phyloP scores from a whole-genome alignment of 2,329 filamentous ascomycete genomes.

The Microdochium bolleyi region DNA sequence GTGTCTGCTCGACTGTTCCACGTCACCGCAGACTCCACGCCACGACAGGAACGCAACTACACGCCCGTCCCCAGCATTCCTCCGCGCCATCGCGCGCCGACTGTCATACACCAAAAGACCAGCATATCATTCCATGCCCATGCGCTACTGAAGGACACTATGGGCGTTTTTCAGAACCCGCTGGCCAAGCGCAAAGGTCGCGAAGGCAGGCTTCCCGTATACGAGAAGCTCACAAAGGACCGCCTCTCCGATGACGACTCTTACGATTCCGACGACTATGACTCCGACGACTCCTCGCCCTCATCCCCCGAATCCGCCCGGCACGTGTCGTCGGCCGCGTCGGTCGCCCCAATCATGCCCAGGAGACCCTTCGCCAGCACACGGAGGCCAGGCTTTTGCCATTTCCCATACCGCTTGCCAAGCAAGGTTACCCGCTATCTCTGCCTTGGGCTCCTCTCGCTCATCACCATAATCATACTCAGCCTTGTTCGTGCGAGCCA shows the following conservation, averaged over 20 bases:
- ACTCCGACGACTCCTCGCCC: slow-evolving; percentile 27
- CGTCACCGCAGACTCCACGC: too few relatives aligned
- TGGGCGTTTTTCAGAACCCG: slow-evolving; percentile 40
- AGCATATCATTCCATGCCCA: not conserved
- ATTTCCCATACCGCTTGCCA: slow-evolving; percentile 54
- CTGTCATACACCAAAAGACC: not conserved
- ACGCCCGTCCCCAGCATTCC: not conserved
- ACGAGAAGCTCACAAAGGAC: slow-evolving; percentile 40
- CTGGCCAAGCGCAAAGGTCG: slow-evolving; percentile 37
- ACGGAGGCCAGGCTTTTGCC: slow-evolving; percentile 19
- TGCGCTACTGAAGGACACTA: slow-evolving; percentile 15
- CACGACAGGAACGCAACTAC: too few relatives aligned
- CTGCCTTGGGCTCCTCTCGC: slow-evolving; percentile 60
- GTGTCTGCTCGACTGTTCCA: too few relatives aligned
- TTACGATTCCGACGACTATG: slow-evolving; percentile 32
- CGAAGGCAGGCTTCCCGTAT: slow-evolving; percentile 36
- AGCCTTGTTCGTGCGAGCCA: slow-evolving; percentile 68
- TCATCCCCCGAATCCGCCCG: slow-evolving; percentile 46
- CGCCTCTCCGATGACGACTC: slow-evolving; percentile 39
- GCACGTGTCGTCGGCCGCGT: slow-evolving; percentile 34
- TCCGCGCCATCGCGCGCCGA: not conserved
- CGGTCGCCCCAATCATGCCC: slow-evolving; percentile 34
- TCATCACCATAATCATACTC: slow-evolving; percentile 69
- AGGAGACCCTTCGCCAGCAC: slow-evolving; percentile 24
- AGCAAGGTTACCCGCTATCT: slow-evolving; percentile 71